These are phyloP conservation scores for Coemansia sp. DNA, from an alignment of 192 early-diverging fungal genomes.

Conservation along the genomic window DNA sequence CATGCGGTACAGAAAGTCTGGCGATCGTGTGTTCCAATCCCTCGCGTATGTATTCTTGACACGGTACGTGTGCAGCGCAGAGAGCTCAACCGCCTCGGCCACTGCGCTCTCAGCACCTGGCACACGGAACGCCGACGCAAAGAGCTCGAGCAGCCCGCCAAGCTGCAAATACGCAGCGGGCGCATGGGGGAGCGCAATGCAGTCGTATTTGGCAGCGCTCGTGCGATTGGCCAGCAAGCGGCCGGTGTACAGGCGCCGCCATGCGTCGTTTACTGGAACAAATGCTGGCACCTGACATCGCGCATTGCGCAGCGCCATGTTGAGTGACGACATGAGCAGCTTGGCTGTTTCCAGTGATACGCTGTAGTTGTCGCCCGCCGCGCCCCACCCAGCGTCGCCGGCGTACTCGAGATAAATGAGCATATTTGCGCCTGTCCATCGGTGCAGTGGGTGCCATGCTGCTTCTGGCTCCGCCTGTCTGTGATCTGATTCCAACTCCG, in stretches of 20 bases:
- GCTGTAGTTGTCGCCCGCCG: conserved; percentile 36
- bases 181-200: conserved; percentile 29
- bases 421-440: conserved; percentile 62
- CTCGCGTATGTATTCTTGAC: conserved; percentile 48
- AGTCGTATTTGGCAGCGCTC: conserved; percentile 23
- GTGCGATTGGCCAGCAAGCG: conserved; percentile 11
- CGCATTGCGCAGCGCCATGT: conserved; percentile 66
- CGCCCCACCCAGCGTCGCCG: conserved; percentile 23
- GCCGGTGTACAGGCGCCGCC: conserved; percentile 47
- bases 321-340: conserved; percentile 63
- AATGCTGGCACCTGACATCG: conserved; percentile 66
- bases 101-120: not conserved
- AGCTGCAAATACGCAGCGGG: conserved; percentile 45
- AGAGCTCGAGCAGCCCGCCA: conserved; percentile 48
- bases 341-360: conserved; percentile 65
- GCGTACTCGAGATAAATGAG: conserved; percentile 58
- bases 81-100: conserved; percentile 10
- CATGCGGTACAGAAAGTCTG: conserved; percentile 37
- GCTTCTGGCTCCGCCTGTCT: conserved; percentile 32
- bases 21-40: conserved; percentile 33
- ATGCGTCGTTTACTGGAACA: conserved; percentile 57
- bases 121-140: conserved; percentile 30
- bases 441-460: conserved; percentile 63
- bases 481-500: conserved; percentile 49
- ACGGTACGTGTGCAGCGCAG: conserved; percentile 43